Evolutionary conservation across 2,329 filamentous ascomycete genomes (phyloP).

Genomic region (Aspergillus ruber): DNA sequence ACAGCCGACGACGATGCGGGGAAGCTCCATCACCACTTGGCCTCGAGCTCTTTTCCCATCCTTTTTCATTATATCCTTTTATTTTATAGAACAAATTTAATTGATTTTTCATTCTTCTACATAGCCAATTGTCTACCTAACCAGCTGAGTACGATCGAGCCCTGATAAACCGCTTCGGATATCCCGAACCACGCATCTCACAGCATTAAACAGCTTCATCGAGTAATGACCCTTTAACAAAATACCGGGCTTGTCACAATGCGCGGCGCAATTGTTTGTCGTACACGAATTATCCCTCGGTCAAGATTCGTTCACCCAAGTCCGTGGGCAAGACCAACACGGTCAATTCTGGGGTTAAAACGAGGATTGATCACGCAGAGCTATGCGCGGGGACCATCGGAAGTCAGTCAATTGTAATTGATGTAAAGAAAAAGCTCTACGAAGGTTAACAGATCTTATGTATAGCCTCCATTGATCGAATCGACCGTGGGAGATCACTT

Average conservation of each 20-base stretch:
- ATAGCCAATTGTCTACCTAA: not conserved
- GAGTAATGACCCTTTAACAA: not conserved
- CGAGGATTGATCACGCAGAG: constrained; percentile 23
- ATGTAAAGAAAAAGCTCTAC: not conserved
- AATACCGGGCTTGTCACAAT: not conserved
- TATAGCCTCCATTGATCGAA: constrained; percentile 41
- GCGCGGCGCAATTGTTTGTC: not conserved
- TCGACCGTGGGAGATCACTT: constrained; percentile 44
- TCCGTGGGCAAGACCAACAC: not conserved
- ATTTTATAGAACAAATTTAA: not conserved
- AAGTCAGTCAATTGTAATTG: constrained; percentile 13
- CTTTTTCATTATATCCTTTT: not conserved
- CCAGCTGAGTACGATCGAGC: not conserved
- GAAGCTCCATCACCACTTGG: not conserved
- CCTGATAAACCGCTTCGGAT: no score
- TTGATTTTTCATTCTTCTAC: not conserved
- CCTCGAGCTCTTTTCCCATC: not conserved
- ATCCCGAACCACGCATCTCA: not conserved
- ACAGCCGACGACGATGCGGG: constrained; percentile 5
- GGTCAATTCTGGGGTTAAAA: not conserved
- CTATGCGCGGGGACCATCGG: constrained; percentile 24
- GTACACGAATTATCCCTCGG: not conserved
- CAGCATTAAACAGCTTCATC: not conserved
- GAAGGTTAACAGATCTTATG: not conserved
- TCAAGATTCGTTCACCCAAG: not conserved